These are phyloP conservation scores for Penicillium subrubescens DNA, from an alignment of 495 filamentous ascomycete genomes.

Conservation along the genomic window DNA sequence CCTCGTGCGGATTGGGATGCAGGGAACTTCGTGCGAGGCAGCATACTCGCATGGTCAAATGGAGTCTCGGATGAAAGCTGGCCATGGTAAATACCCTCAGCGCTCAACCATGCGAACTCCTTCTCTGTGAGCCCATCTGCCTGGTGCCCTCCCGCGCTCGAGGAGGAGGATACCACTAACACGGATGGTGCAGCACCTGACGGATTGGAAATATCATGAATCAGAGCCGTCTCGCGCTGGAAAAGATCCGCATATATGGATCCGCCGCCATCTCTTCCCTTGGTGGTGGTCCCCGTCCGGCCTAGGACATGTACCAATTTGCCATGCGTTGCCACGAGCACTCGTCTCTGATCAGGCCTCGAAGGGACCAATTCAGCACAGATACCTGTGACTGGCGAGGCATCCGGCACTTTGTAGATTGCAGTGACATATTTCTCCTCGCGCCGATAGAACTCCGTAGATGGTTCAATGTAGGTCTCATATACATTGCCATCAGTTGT, in stretches of 20 bases:
- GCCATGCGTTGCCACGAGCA: slow-evolving; percentile 75
- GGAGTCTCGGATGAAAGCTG: slow-evolving; percentile 57
- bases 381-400: slow-evolving; percentile 74
- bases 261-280: slow-evolving; percentile 76
- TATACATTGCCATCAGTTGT: slow-evolving; percentile 91
- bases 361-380: slow-evolving; percentile 73
- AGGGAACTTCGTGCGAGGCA: slow-evolving; percentile 71
- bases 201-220: slow-evolving; percentile 65
- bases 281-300: slow-evolving; percentile 54
- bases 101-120: slow-evolving; percentile 86
- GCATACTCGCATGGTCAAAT: slow-evolving; percentile 74
- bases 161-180: slow-evolving; percentile 78
- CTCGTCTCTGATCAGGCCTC: slow-evolving; percentile 67
- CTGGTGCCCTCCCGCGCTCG: slow-evolving; percentile 52
- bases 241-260: slow-evolving; percentile 86
- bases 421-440: slow-evolving; percentile 89
- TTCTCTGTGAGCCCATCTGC: slow-evolving; percentile 59
- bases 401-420: slow-evolving; percentile 78
- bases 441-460: slow-evolving; percentile 88
- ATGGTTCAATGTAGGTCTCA: slow-evolving; percentile 92
- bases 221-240: slow-evolving; percentile 75
- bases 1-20: slow-evolving; percentile 63
- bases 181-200: slow-evolving; percentile 60
- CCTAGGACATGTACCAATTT: slow-evolving; percentile 79
- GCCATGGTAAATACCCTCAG: slow-evolving; percentile 87